Conservation (phyloP, 108 stramenopile species). For the Cyclotella baltica region DNA sequence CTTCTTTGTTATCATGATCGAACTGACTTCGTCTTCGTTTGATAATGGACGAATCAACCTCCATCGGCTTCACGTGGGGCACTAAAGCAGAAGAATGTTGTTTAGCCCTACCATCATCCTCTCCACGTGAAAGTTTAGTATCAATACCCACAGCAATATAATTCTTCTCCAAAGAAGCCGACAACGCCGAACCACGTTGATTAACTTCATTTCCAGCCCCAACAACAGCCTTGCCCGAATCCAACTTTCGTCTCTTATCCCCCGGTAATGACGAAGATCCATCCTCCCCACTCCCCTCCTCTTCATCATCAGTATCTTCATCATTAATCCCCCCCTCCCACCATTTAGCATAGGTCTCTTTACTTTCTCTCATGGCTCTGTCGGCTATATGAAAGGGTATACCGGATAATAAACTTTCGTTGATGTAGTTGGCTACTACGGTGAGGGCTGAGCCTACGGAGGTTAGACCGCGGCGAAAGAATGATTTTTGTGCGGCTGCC, state of each 20-base stretch:
- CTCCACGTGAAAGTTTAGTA: neutral
- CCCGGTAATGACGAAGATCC: neutral
- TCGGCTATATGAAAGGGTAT: slow-evolving; percentile 59
- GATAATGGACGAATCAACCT: slow-evolving; percentile 51
- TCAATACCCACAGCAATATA: slow-evolving; percentile 43
- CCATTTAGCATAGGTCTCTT: slow-evolving; percentile 52
- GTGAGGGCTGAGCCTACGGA: slow-evolving; percentile 47
- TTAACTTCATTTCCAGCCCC: neutral
- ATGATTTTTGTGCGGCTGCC: slow-evolving; percentile 12
- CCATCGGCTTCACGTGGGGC: slow-evolving; percentile 6
- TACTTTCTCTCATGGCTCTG: slow-evolving; percentile 54
- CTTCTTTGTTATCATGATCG: slow-evolving; percentile 9
- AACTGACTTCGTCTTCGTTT: slow-evolving; percentile 42
- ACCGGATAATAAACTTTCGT: slow-evolving; percentile 45
- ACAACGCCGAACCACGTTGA: slow-evolving; percentile 40
- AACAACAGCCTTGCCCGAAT: slow-evolving; percentile 16
- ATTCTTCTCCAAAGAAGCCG: slow-evolving; percentile 36
- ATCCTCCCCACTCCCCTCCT: neutral
- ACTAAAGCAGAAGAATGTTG: neutral
- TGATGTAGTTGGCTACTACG: slow-evolving; percentile 48
- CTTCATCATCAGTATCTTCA: slow-evolving; percentile 5
- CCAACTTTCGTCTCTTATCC: slow-evolving; percentile 38
- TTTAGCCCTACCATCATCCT: neutral
- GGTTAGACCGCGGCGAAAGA: slow-evolving; percentile 43
- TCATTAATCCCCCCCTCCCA: slow-evolving; percentile 49